Evolutionary conservation across 2,329 filamentous ascomycete genomes (phyloP).

Genomic region (Paecilomyces variotii): DNA sequence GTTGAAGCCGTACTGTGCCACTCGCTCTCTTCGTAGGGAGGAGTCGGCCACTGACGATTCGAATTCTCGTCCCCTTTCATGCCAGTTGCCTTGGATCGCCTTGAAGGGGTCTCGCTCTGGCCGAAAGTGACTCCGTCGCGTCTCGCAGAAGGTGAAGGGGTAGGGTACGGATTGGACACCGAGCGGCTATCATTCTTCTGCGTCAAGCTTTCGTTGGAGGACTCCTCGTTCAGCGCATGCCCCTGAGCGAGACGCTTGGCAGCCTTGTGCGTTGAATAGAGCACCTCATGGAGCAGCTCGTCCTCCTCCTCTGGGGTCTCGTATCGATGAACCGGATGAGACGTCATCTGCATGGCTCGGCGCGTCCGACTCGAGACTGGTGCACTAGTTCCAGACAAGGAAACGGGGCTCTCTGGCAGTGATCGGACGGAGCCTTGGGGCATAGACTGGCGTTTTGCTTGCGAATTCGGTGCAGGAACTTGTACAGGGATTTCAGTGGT

Average conservation of each 20-base stretch:
- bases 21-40: slow-evolving; percentile 87
- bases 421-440: slow-evolving; percentile 25
- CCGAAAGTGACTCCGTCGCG: slow-evolving; percentile 69
- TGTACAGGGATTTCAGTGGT: slow-evolving; percentile 31
- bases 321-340: slow-evolving; percentile 72
- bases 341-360: slow-evolving; percentile 61
- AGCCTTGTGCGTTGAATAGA: slow-evolving; percentile 67
- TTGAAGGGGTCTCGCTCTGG: slow-evolving; percentile 46
- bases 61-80: slow-evolving; percentile 45
- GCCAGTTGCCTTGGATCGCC: slow-evolving; percentile 62
- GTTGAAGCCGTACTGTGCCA: slow-evolving; percentile 80
- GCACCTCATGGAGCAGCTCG: slow-evolving; percentile 82
- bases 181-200: slow-evolving; percentile 15
- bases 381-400: slow-evolving; percentile 16
- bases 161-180: slow-evolving; percentile 52
- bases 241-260: slow-evolving; percentile 59
- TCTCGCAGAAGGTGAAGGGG: slow-evolving; percentile 72
- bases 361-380: slow-evolving; percentile 74
- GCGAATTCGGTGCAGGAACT: slow-evolving; percentile 18
- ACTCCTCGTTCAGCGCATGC: slow-evolving; percentile 29
- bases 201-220: slow-evolving; percentile 49
- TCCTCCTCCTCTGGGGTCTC: slow-evolving; percentile 96
- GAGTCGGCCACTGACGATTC: slow-evolving; percentile 80
- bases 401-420: slow-evolving; percentile 19
- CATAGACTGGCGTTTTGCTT: slow-evolving; percentile 32